phyloP scores from a whole-genome alignment of 805 yeast species.

The Candida boleticola region DNA sequence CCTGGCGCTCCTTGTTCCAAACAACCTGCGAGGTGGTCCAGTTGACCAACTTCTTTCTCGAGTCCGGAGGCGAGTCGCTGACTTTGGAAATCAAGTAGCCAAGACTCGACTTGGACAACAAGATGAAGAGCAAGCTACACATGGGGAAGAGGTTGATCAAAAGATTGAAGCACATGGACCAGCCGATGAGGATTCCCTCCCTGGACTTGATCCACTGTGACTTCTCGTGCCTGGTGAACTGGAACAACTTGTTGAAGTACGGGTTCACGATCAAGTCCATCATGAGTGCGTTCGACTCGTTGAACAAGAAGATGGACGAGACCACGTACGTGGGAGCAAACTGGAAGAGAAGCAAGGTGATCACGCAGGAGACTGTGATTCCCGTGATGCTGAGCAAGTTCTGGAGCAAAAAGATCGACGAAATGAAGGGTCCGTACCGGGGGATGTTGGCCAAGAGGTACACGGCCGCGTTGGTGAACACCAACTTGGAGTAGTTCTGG shows the following conservation, averaged over 20 bases:
- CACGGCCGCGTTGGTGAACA: slow-evolving; percentile 23
- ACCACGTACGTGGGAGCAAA: slow-evolving; percentile 35
- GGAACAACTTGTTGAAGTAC: slow-evolving; percentile 44
- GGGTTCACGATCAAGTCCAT: slow-evolving; percentile 46
- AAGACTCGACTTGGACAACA: slow-evolving; percentile 51
- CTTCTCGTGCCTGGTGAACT: slow-evolving; percentile 41
- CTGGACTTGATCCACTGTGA: slow-evolving; percentile 51
- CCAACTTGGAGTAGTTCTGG: slow-evolving; percentile 20
- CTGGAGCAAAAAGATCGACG: slow-evolving; percentile 44
- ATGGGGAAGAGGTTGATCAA: slow-evolving; percentile 39
- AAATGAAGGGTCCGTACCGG: slow-evolving; percentile 36
- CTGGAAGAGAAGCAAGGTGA: slow-evolving; percentile 33
- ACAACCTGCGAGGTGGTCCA: slow-evolving; percentile 34
- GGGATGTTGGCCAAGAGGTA: slow-evolving; percentile 40
- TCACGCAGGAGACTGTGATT: slow-evolving; percentile 37
- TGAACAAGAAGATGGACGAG: slow-evolving; percentile 39
- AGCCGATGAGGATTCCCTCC: slow-evolving; percentile 56
- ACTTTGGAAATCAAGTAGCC: slow-evolving; percentile 55
- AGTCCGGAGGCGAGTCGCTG: slow-evolving; percentile 42
- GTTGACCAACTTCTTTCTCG: slow-evolving; percentile 20
- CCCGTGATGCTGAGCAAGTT: slow-evolving; percentile 47
- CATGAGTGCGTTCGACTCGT: slow-evolving; percentile 45
- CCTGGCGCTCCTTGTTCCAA: slow-evolving; percentile 25
- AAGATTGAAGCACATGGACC: slow-evolving; percentile 47
- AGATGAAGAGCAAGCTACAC: slow-evolving; percentile 34